Conservation (phyloP, 345 rosid species). For the Rhodamnia argentea region DNA sequence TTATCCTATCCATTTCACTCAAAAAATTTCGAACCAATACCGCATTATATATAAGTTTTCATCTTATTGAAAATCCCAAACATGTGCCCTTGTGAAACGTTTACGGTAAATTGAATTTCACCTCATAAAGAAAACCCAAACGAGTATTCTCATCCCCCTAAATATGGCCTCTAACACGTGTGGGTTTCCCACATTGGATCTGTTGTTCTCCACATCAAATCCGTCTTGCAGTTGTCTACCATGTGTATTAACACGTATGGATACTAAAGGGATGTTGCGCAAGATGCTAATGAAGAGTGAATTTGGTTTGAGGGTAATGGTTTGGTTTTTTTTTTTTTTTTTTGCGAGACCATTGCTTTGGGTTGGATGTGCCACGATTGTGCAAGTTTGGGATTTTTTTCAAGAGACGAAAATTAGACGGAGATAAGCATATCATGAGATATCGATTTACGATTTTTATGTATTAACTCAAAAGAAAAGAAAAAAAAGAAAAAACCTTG, state of each 20-base stretch:
- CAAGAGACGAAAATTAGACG: not conserved
- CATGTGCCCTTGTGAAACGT: not conserved
- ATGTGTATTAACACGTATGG: not conserved
- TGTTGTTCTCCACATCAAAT: too few relatives aligned
- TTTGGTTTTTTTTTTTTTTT: not conserved
- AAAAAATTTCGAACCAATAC: accelerated
- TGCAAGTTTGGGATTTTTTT: not conserved
- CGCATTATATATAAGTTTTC: not conserved
- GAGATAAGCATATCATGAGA: not conserved
- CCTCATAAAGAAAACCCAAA: not conserved
- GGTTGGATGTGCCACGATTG: accelerated
- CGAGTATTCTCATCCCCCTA: not conserved
- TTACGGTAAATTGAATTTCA: not conserved
- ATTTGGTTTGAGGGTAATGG: accelerated
- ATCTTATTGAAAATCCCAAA: not conserved
- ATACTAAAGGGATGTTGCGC: not conserved
- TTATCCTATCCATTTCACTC: not conserved
- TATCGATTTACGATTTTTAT: not conserved
- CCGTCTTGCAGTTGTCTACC: not conserved
- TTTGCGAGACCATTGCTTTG: not conserved
- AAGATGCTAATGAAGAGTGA: not conserved
- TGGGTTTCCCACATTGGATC: not conserved
- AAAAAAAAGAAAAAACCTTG: not conserved
- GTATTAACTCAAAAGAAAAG: not conserved
- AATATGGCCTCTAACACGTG: accelerated